These are phyloP conservation scores for Collybiopsis confluens DNA, from an alignment of 768 basidiomycete genomes.

Conservation along the genomic window DNA sequence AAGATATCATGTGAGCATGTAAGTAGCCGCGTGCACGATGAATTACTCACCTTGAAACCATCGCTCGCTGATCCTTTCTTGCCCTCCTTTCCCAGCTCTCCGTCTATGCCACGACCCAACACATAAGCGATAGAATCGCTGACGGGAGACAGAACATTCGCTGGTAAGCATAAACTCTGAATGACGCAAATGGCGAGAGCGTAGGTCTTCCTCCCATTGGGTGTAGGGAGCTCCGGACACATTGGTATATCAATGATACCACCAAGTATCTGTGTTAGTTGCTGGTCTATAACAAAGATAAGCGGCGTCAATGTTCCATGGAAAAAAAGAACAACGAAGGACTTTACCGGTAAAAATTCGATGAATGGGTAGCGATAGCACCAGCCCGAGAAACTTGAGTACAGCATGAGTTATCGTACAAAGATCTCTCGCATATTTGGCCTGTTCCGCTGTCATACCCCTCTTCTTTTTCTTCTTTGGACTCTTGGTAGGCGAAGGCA, in stretches of 20 bases:
- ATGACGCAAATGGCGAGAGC: slow-evolving; percentile 73
- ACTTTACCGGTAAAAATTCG: slow-evolving; percentile 61
- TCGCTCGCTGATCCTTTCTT: slow-evolving; percentile 82
- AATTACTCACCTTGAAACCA: slow-evolving; percentile 59
- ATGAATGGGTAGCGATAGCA: slow-evolving; percentile 58
- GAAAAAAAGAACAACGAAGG: slow-evolving; percentile 9
- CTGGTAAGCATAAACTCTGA: slow-evolving; percentile 66
- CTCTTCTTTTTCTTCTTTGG: slow-evolving; percentile 63
- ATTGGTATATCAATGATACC: slow-evolving; percentile 70
- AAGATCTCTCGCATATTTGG: slow-evolving; percentile 75
- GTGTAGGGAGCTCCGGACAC: slow-evolving; percentile 65
- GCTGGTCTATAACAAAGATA: slow-evolving; percentile 38
- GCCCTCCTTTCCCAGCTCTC: slow-evolving; percentile 83
- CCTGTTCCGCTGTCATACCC: slow-evolving; percentile 75
- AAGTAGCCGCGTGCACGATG: slow-evolving; percentile 11
- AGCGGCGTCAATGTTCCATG: slow-evolving; percentile 9
- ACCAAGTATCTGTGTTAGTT: slow-evolving; percentile 57
- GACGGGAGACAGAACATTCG: slow-evolving; percentile 54
- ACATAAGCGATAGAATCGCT: slow-evolving; percentile 68
- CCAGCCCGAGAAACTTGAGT: slow-evolving; percentile 56
- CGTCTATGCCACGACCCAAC: slow-evolving; percentile 72
- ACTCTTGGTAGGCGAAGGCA: slow-evolving; percentile 70
- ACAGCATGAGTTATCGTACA: slow-evolving; percentile 70
- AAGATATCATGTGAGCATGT: slow-evolving; percentile 6
- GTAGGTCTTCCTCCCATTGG: slow-evolving; percentile 83